Conservation (phyloP, 1,139 yeast species). For the Candida freyschussii region DNA sequence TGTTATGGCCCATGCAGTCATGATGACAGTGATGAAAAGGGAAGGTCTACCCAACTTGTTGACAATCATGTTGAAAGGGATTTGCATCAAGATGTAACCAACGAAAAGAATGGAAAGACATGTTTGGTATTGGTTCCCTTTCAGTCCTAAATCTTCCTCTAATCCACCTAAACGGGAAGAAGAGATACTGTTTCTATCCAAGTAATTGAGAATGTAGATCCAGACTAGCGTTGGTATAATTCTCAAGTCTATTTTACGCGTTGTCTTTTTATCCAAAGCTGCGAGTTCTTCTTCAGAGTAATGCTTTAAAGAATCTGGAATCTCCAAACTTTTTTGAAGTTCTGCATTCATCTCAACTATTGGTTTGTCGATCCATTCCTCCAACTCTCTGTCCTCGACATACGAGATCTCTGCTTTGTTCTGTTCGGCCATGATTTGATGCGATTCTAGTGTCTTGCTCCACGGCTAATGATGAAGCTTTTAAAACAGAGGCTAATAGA, state of each 20-base stretch:
- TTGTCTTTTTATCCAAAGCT: slow-evolving; percentile 5
- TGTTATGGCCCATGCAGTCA: slow-evolving; percentile 46
- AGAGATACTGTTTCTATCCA: slow-evolving; percentile 60
- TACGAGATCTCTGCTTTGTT: slow-evolving; percentile 1
- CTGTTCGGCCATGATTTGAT: too few species aligned
- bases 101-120: slow-evolving; percentile 54
- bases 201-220: slow-evolving; percentile 53
- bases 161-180: slow-evolving; percentile 56
- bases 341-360: too few species aligned
- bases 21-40: slow-evolving; percentile 41
- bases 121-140: slow-evolving; percentile 49
- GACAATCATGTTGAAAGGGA: slow-evolving; percentile 47
- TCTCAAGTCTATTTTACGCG: slow-evolving; percentile 43
- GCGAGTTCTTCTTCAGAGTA: slow-evolving; percentile 7
- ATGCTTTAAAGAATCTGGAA: slow-evolving; percentile 12
- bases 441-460: too few species aligned
- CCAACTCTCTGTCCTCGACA: slow-evolving; percentile 1
- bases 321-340: slow-evolving; percentile 8
- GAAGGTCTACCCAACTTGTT: slow-evolving; percentile 46
- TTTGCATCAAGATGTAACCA: slow-evolving; percentile 57
- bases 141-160: slow-evolving; percentile 47
- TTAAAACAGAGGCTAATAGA: too few species aligned
- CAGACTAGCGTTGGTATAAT: slow-evolving; percentile 52
- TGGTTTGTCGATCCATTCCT: slow-evolving; percentile 1
- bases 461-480: too few species aligned